A percentile compares a stretch with the other conserved stretches of the same genome.
Conservation (phyloP, 495 filamentous ascomycete species). For the Penicillium alfredii region DNA sequence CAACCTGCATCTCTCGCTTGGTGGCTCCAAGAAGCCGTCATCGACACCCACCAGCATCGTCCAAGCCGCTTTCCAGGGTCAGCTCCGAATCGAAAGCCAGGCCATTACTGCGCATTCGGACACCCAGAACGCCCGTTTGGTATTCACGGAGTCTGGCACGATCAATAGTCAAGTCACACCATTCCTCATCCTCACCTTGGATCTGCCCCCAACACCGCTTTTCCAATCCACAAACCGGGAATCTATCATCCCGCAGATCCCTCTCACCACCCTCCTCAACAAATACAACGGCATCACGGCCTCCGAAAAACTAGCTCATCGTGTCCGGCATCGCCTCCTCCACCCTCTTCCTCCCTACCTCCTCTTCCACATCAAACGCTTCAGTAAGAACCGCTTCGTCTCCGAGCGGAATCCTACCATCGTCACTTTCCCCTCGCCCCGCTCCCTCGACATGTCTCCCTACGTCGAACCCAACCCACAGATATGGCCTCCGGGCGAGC, state of each 20-base stretch:
- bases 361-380: conserved; percentile 94
- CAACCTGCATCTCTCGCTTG: conserved; percentile 84
- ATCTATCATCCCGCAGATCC: conserved; percentile 95
- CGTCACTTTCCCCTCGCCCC: conserved; percentile 79
- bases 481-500: conserved; percentile 62
- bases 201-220: conserved; percentile 87
- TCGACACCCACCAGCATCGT: conserved; percentile 61
- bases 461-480: conserved; percentile 75
- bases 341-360: conserved; percentile 91
- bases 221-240: conserved; percentile 87
- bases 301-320: conserved; percentile 80
- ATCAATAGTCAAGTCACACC: conserved; percentile 69
- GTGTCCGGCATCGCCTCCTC: conserved; percentile 81
- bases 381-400: conserved; percentile 93
- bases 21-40: conserved; percentile 80
- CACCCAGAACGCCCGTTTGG: conserved; percentile 71
- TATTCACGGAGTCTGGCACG: conserved; percentile 85
- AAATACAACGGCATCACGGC: conserved; percentile 91
- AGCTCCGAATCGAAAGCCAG: conserved; percentile 86
- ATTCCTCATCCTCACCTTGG: conserved; percentile 87
- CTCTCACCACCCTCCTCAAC: conserved; percentile 76
- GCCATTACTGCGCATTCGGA: conserved; percentile 90
- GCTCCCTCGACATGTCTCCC: conserved; percentile 76
- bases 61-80: conserved; percentile 89
- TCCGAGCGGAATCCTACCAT: conserved; percentile 95